Evolutionary conservation across 1,284 basidiomycete species (phyloP).

Genomic region (Paramarasmius palmivorus): DNA sequence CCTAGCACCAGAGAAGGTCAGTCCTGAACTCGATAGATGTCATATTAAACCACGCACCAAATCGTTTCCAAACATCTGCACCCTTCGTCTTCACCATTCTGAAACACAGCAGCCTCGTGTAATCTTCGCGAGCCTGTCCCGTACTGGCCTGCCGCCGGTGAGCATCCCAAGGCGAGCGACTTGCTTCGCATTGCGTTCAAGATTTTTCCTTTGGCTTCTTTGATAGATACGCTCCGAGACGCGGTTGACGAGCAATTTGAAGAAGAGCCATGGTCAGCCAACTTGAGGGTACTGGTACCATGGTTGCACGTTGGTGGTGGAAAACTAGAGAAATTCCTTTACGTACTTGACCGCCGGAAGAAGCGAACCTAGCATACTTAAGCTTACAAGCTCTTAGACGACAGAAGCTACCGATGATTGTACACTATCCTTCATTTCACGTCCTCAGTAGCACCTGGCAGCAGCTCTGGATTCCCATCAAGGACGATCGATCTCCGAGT

Average conservation of each 20-base stretch:
- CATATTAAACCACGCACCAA: constrained; percentile 61
- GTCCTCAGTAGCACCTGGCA: no score
- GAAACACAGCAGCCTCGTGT: constrained; percentile 90
- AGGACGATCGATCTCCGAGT: no score
- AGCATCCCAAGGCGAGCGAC: constrained; percentile 87
- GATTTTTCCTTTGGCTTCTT: constrained; percentile 88
- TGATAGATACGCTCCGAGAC: constrained; percentile 49
- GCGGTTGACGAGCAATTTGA: constrained; percentile 58
- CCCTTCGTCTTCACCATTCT: constrained; percentile 90
- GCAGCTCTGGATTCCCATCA: no score
- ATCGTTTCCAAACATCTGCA: constrained; percentile 93
- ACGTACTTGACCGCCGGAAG: no score
- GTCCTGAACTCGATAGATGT: background rate
- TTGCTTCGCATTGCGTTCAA: constrained; percentile 90
- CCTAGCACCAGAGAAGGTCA: constrained; percentile 46
- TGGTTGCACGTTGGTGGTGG: no score
- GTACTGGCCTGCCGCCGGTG: constrained; percentile 84
- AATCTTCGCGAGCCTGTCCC: constrained; percentile 89
- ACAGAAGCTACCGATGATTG: no score
- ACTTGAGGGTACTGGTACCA: no score
- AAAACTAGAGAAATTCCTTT: no score
- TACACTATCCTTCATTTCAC: no score
- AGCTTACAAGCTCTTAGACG: no score
- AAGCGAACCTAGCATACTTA: no score
- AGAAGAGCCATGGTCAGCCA: constrained; percentile 34